These are phyloP conservation scores for Alternaria arborescens DNA, from an alignment of 2,329 filamentous ascomycete species.

Conservation along the genomic window DNA sequence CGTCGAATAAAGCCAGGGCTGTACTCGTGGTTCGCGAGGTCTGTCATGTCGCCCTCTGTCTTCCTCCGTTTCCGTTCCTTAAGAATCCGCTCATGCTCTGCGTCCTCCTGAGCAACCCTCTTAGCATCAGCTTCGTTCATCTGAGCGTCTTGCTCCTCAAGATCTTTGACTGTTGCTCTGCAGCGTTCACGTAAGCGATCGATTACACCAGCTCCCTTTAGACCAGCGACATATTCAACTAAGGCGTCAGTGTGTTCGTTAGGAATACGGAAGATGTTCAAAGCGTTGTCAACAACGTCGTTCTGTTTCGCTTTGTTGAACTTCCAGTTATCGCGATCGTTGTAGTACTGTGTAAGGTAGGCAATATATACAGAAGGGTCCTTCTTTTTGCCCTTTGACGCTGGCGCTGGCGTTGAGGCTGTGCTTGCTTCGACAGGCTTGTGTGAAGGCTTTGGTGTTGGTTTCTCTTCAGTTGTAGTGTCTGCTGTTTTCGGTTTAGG, in stretches of 20 bases:
- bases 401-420: background rate
- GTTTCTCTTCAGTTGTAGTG: background rate
- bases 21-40: conserved; percentile 32
- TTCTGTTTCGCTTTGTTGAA: conserved; percentile 96
- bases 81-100: conserved; percentile 45
- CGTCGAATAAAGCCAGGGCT: conserved; percentile 44
- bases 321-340: conserved; percentile 79
- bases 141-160: conserved; percentile 53
- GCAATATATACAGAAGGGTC: conserved; percentile 72
- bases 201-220: conserved; percentile 76
- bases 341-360: conserved; percentile 81
- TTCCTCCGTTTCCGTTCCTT: conserved; percentile 43
- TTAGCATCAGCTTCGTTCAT: conserved; percentile 50
- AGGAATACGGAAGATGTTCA: conserved; percentile 76
- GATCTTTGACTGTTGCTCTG: conserved; percentile 65
- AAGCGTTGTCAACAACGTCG: conserved; percentile 82
- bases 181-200: conserved; percentile 74
- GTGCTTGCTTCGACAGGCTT: background rate
- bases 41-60: conserved; percentile 43
- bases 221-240: conserved; percentile 77
- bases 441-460: conserved; percentile 1
- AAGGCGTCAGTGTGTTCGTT: conserved; percentile 73
- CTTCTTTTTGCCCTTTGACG: conserved; percentile 46
- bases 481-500: conserved; percentile 3
- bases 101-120: conserved; percentile 48